These are phyloP conservation scores for Clarkia xantiana DNA, from an alignment of 345 rosid genomes.

Conservation along the genomic window DNA sequence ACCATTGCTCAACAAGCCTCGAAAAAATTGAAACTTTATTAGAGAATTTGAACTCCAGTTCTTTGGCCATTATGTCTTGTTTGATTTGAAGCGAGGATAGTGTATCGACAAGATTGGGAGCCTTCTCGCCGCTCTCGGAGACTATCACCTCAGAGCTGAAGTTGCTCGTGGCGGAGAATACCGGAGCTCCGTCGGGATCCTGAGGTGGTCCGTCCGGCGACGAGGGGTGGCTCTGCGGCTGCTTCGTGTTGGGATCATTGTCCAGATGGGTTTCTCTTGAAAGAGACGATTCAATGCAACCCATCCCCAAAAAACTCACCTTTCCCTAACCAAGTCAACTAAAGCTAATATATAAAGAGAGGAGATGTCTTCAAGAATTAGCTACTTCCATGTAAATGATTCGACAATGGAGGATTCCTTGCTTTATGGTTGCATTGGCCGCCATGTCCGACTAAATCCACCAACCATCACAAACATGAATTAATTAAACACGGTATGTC, in stretches of 20 bases:
- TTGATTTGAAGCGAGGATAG: slow-evolving; percentile 69
- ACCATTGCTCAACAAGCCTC: not conserved
- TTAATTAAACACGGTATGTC: too few relatives aligned
- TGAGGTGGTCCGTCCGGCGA: slow-evolving; percentile 6
- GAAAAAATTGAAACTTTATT: too few relatives aligned
- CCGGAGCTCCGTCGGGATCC: slow-evolving; percentile 16
- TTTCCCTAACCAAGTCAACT: not conserved
- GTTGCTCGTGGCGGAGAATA: slow-evolving; percentile 30
- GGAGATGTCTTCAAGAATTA: not conserved
- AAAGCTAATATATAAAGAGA: not conserved
- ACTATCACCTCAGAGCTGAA: slow-evolving; percentile 25
- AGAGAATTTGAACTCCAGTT: too few relatives aligned
- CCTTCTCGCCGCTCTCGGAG: slow-evolving; percentile 81
- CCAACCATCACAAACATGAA: too few relatives aligned
- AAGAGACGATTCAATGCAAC: slow-evolving; percentile 31
- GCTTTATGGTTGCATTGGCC: too few relatives aligned
- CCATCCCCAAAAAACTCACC: slow-evolving; percentile 15
- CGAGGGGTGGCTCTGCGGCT: slow-evolving; percentile 10
- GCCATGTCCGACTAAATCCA: too few relatives aligned
- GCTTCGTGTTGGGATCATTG: slow-evolving; percentile 12
- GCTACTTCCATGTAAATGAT: too few relatives aligned
- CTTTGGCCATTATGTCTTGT: slow-evolving; percentile 49
- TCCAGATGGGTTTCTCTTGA: slow-evolving; percentile 27
- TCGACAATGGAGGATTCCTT: too few relatives aligned
- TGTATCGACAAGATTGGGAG: slow-evolving; percentile 47